phyloP scores from a whole-genome alignment of 139 green algal species.

The Chlorella sorokiniana region DNA sequence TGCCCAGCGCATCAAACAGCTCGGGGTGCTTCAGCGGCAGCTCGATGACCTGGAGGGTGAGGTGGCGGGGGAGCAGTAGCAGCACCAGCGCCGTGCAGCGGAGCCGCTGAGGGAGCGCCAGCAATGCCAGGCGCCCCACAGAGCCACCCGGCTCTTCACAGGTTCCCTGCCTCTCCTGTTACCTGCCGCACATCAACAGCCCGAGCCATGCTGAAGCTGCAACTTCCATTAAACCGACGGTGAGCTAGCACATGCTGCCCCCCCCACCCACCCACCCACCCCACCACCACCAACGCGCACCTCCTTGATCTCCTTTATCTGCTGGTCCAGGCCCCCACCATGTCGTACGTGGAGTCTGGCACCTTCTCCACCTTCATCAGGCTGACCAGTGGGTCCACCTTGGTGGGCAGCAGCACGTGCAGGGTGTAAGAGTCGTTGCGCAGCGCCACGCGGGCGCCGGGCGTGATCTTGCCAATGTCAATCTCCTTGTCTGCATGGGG shows the following conservation, averaged over 20 bases:
- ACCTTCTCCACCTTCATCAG: slow-evolving; percentile 99
- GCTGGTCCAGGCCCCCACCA: slow-evolving; percentile 99
- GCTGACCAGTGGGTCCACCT: slow-evolving; percentile 87
- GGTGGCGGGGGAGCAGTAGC: too few species aligned
- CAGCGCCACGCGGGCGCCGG: slow-evolving; percentile 90
- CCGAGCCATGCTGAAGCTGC: too few species aligned
- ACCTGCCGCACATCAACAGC: too few species aligned
- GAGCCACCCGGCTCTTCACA: too few species aligned
- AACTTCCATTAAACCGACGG: too few species aligned
- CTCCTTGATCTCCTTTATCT: slow-evolving; percentile 99
- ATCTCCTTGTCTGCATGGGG: slow-evolving; percentile 64
- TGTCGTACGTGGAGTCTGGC: slow-evolving; percentile 99
- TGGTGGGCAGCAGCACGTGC: slow-evolving; percentile 95
- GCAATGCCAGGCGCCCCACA: too few species aligned
- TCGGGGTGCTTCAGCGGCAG: slow-evolving; percentile 99
- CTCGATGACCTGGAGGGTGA: slow-evolving; percentile 99
- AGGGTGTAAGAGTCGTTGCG: slow-evolving; percentile 98
- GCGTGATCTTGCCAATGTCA: slow-evolving; percentile 77
- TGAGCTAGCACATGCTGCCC: too few species aligned
- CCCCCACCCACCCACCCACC: not conserved
- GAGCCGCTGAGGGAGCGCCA: too few species aligned
- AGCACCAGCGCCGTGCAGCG: too few species aligned
- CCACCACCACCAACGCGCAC: slow-evolving; percentile 40
- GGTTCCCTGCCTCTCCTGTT: too few species aligned
- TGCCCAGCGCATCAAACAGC: slow-evolving; percentile 98